phyloP scores from a whole-genome alignment of 257 asterid genomes.

The Ajuga chamaepitys region DNA sequence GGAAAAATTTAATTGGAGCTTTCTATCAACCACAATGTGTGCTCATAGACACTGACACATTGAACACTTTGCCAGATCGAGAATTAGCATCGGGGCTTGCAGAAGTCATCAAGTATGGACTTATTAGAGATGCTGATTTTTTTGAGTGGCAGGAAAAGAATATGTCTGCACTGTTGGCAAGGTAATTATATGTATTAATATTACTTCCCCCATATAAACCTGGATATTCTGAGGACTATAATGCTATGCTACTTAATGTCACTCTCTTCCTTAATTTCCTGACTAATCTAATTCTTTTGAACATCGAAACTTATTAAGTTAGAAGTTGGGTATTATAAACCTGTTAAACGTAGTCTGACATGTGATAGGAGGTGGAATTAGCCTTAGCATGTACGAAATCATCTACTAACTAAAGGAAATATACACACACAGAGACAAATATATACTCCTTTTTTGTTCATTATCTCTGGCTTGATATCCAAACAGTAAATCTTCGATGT shows the following conservation, averaged over 20 bases:
- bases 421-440: no score
- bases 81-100: constrained; percentile 97
- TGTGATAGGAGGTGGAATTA: background rate
- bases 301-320: background rate
- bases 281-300: background rate
- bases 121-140: constrained; percentile 79
- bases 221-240: constrained; percentile 1
- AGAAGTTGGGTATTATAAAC: background rate
- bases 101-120: constrained; percentile 92
- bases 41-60: constrained; percentile 81
- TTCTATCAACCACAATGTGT: constrained; percentile 99
- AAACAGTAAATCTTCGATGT: background rate
- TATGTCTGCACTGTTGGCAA: constrained; percentile 65
- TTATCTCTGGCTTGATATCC: background rate
- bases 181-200: constrained; percentile 34
- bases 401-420: background rate
- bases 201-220: background rate
- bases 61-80: constrained; percentile 85
- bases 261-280: background rate
- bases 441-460: background rate
- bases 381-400: background rate
- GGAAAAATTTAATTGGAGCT: constrained; percentile 92
- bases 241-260: constrained; percentile 13
- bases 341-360: background rate
- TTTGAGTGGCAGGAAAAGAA: constrained; percentile 97